Conservation (phyloP, 176 grass and related monocot species). For the Carex parvula region DNA sequence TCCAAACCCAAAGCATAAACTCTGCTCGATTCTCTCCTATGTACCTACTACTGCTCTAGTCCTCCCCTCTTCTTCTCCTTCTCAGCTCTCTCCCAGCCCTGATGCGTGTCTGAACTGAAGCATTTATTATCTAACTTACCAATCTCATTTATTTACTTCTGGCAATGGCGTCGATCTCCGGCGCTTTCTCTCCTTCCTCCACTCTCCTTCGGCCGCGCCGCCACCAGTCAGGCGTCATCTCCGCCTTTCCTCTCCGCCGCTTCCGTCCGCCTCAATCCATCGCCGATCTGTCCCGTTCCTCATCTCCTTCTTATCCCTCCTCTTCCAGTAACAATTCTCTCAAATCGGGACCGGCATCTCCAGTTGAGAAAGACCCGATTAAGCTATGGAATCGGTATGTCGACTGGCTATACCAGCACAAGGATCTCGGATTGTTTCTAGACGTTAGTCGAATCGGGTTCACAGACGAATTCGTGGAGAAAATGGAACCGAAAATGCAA, state of each 20-base stretch:
- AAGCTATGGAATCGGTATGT: conserved; percentile 83
- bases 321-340: conserved; percentile 14
- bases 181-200: conserved; percentile 22
- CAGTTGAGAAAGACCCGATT: conserved; percentile 82
- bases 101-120: conserved; percentile 3
- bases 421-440: conserved; percentile 86
- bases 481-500: conserved; percentile 79
- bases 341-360: conserved; percentile 10
- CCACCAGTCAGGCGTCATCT: conserved; percentile 19
- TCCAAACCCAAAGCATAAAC: conserved; percentile 9
- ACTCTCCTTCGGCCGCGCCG: conserved; percentile 30
- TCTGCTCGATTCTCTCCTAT: neutral
- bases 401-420: conserved; percentile 98
- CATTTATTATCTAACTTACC: conserved; percentile 30
- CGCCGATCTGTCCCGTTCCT: conserved; percentile 59
- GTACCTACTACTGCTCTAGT: neutral
- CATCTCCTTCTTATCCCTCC: conserved; percentile 24
- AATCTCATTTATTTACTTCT: conserved; percentile 14
- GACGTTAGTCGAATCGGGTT: conserved; percentile 97
- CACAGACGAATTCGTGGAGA: conserved; percentile 67
- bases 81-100: conserved; percentile 10
- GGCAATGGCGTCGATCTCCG: conserved; percentile 25
- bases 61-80: conserved; percentile 17
- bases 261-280: conserved; percentile 66
- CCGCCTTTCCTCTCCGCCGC: conserved; percentile 30